Evolutionary conservation across 2,329 filamentous ascomycete genomes (phyloP).

Genomic region (Exophiala calicioides): DNA sequence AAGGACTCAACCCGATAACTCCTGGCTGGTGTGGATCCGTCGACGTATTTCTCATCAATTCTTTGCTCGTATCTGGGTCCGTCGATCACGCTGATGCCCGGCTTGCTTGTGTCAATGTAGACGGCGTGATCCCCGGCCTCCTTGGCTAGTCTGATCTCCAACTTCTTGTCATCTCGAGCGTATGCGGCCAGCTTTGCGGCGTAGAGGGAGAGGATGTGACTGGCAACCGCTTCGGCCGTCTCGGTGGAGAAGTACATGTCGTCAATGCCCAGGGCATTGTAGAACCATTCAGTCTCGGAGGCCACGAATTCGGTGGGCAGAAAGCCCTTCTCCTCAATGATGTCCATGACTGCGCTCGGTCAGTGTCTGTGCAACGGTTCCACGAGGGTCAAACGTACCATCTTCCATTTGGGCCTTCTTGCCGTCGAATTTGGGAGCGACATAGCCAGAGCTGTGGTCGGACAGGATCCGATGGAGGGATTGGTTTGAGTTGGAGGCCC

Average conservation of each 20-base stretch:
- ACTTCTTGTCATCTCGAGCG: conserved; percentile 85
- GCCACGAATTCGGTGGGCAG: conserved; percentile 82
- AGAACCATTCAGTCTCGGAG: conserved; percentile 91
- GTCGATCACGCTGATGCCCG: conserved; percentile 71
- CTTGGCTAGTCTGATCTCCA: conserved; percentile 95
- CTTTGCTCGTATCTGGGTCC: conserved; percentile 93
- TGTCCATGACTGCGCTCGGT: conserved; percentile 67
- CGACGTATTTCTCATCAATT: conserved; percentile 93
- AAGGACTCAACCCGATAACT: conserved; percentile 96
- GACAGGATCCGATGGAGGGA: conserved; percentile 68
- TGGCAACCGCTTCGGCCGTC: conserved; percentile 80
- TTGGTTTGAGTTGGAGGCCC: conserved; percentile 52
- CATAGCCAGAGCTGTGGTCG: conserved; percentile 89
- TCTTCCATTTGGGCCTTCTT: conserved; percentile 87
- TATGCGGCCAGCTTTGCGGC: conserved; percentile 95
- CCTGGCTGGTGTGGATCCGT: conserved; percentile 69
- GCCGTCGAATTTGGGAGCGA: conserved; percentile 90
- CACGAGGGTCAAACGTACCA: conserved; percentile 52
- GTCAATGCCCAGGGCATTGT: conserved; percentile 94
- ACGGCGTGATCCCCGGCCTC: conserved; percentile 93
- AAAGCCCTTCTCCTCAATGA: conserved; percentile 77
- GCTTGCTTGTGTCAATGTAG: conserved; percentile 96
- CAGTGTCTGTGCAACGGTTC: conserved; percentile 29
- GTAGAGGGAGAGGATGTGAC: conserved; percentile 93
- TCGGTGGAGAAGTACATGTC: conserved; percentile 98